phyloP scores from a whole-genome alignment of 202 grass and related monocot species.

The Zoysia matrella region DNA sequence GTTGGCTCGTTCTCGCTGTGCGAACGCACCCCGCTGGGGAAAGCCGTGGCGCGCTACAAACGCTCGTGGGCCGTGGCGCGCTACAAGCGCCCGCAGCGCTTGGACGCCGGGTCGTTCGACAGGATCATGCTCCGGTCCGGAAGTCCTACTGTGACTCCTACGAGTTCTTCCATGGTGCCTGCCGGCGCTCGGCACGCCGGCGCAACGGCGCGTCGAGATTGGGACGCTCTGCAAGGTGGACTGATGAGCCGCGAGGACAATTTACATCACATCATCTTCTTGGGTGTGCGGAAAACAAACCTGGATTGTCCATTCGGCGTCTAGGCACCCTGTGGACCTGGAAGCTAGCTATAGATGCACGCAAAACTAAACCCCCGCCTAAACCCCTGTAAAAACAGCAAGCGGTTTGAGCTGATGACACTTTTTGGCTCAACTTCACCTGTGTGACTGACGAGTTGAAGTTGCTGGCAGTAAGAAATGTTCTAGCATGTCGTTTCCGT shows the following conservation, averaged over 20 bases:
- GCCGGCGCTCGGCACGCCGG: background rate
- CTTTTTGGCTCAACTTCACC: too few relatives aligned
- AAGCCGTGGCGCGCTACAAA: too few relatives aligned
- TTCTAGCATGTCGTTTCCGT: background rate
- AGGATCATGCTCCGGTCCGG: background rate
- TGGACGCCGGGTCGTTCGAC: background rate
- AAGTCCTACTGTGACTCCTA: conserved; percentile 17
- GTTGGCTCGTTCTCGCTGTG: background rate
- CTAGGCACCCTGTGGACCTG: background rate
- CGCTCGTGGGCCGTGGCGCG: too few relatives aligned
- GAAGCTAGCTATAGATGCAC: too few relatives aligned
- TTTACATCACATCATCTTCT: conserved; percentile 36
- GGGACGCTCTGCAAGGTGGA: too few relatives aligned
- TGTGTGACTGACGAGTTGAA: background rate
- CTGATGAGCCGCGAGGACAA: conserved; percentile 36
- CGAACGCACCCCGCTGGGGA: background rate
- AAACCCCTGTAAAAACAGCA: background rate
- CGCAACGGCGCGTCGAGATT: background rate
- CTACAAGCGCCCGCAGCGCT: background rate
- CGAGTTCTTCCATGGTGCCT: background rate
- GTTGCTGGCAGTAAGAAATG: background rate
- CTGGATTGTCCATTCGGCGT: conserved; percentile 17
- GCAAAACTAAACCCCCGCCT: background rate
- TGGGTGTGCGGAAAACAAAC: conserved; percentile 26
- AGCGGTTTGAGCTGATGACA: background rate